These are phyloP conservation scores for Hemisphaericaspora lyxosophila DNA, from an alignment of 1,139 yeast species.

Conservation along the genomic window DNA sequence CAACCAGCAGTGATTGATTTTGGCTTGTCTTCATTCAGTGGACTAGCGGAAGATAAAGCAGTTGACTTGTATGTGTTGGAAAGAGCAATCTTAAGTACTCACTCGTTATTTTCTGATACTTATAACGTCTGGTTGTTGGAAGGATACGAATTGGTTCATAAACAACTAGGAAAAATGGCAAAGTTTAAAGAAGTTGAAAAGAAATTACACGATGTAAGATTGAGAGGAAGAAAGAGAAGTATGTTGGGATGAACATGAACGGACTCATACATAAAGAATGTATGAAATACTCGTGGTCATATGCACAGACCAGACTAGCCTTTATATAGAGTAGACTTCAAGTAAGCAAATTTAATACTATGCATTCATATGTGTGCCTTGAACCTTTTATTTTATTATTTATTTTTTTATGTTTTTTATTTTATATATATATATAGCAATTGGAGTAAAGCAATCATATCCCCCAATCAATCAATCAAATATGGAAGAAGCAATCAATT, in stretches of 20 bases:
- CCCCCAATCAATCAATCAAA: not conserved
- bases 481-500: too few species aligned
- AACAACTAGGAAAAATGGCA: constrained; percentile 26
- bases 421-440: too few species aligned
- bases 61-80: constrained; percentile 94
- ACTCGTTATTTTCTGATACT: constrained; percentile 65
- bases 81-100: constrained; percentile 88
- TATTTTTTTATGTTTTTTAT: too few species aligned
- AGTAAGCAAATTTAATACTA: too few species aligned
- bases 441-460: not conserved
- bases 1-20: constrained; percentile 80
- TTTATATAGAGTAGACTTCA: too few species aligned
- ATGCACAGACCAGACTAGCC: too few species aligned
- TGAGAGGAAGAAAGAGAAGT: constrained; percentile 92
- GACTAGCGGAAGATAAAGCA: constrained; percentile 86
- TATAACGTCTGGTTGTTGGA: constrained; percentile 72
- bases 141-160: constrained; percentile 62
- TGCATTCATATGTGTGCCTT: too few species aligned
- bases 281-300: too few species aligned
- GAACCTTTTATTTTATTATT: too few species aligned
- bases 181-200: constrained; percentile 56
- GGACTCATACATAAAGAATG: too few species aligned
- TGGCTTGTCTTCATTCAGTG: constrained; percentile 81
- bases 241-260: constrained; percentile 80
- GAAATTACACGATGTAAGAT: constrained; percentile 78